Base-by-base conservation (phyloP, 2,329 filamentous ascomycete species). In the Pseudogymnoascus sp. region DNA sequence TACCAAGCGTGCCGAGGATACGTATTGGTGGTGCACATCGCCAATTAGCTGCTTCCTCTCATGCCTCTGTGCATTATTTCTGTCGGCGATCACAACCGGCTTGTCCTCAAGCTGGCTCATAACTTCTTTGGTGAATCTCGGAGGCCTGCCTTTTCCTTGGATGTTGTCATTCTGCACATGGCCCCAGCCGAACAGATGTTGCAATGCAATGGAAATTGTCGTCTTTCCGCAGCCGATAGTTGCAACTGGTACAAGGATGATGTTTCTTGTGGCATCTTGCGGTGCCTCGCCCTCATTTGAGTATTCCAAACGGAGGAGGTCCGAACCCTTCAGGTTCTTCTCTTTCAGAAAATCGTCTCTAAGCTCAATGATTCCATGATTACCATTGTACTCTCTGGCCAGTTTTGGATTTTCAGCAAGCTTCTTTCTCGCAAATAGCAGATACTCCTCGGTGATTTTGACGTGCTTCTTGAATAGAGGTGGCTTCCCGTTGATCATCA, bases 161-260 rank as follows among this genome's bases (percentile, higher is more conserved):
- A 99, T 94, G 71, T 99, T 96, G 76, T 99, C 94, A 72, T 99
- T 99, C 71, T 99, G 94, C 57, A 97, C 80, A 71, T 96, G 92
- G 14, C 91, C 93, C 89, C 92, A 97, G 60, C 81, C 85, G 67
- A 97, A 97, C 1, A 99, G 81, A 69, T 90, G 87, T 4, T 83
- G 82, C 18, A 99, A 78, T 2, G 90, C 92, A 58, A 95, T 75
- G 2, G 90, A 92, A 58, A 99, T 77, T 0, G 94, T 99, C 0
- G 94, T 99, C 80, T 99, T 99, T 61, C 94, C 94, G 71, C 94
- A 99, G 8, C 94, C 94, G 60, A 99, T 88, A 0, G 94, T 96
- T 1, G 94, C 92, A 67, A 97, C 86, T 0, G 94, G 92, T 5
- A 92, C 88, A n/a, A 99, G 80, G 16, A 97, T 82, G 14, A 97